A percentile compares a stretch with the other conserved stretches of the same genome.
phyloP scores from a whole-genome alignment of 2,329 filamentous ascomycete genomes.

The Aphanocladium album region DNA sequence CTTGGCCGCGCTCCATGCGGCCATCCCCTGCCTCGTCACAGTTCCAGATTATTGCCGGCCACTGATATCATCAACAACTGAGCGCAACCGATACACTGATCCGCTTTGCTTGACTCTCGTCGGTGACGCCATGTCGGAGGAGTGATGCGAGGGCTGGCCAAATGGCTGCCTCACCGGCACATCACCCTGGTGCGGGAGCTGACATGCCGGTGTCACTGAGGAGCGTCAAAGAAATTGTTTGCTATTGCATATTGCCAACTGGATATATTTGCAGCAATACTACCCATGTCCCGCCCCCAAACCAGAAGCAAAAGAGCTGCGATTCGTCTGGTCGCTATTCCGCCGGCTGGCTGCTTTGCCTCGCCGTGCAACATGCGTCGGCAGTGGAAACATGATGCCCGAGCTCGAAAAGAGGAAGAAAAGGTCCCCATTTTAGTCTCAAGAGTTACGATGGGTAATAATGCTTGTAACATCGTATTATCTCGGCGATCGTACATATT shows the following conservation, averaged over 20 bases:
- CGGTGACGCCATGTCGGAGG: background rate
- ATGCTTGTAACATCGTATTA: background rate
- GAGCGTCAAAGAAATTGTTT: background rate
- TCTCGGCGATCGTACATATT: slow-evolving; percentile 7
- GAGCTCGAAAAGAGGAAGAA: background rate
- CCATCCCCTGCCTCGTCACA: slow-evolving; percentile 11
- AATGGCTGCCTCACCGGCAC: background rate
- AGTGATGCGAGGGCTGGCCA: background rate
- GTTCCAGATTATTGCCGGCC: slow-evolving; percentile 13
- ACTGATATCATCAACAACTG: slow-evolving; percentile 3
- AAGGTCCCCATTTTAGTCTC: too few relatives aligned
- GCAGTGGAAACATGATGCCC: background rate
- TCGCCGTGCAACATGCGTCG: background rate
- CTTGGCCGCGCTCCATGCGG: background rate
- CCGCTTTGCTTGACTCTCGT: background rate
- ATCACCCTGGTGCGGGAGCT: background rate
- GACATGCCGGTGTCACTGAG: background rate
- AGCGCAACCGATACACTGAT: background rate
- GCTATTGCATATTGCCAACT: background rate
- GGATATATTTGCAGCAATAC: background rate
- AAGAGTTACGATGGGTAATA: background rate
- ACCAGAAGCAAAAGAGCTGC: background rate
- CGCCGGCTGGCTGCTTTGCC: background rate
- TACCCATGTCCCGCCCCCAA: slow-evolving; percentile 11
- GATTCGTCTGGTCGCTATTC: background rate